A percentile compares a stretch with the other conserved stretches of the same genome.
These are phyloP conservation scores for Flaveria ramosissima DNA, from an alignment of 129 eudicot genomes.

Conservation along the genomic window DNA sequence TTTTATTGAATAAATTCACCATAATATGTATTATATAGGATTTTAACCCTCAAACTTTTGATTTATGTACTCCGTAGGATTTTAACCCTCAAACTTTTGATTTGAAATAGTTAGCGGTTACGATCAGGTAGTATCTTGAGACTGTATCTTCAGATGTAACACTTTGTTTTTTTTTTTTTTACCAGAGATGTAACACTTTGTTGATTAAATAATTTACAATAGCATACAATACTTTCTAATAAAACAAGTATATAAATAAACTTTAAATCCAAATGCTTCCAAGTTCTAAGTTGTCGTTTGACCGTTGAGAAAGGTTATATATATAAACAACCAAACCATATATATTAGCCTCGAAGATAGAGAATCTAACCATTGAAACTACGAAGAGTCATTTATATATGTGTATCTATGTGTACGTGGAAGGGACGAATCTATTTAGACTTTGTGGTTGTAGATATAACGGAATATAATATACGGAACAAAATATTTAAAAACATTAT, in stretches of 20 bases:
- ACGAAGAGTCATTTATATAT: conserved; percentile 29
- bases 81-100: too few species aligned
- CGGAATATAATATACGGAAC: neutral
- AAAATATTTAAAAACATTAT: neutral
- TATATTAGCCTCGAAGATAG: neutral
- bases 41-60: too few species aligned
- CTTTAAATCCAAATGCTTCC: neutral
- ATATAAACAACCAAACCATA: conserved; percentile 2
- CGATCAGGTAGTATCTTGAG: too few species aligned
- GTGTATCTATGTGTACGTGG: neutral
- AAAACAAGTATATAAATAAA: neutral
- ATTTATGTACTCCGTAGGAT: too few species aligned
- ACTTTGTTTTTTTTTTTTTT: too few species aligned
- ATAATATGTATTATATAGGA: too few species aligned
- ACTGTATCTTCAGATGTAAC: too few species aligned
- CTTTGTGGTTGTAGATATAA: neutral
- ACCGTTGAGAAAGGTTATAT: conserved; percentile 17
- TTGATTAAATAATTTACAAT: neutral
- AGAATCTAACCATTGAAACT: conserved; percentile 27
- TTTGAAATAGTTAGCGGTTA: too few species aligned
- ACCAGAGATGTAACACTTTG: too few species aligned
- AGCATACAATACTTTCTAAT: neutral
- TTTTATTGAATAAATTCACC: too few species aligned
- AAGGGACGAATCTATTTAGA: neutral
- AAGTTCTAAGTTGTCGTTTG: conserved; percentile 1